phyloP scores from a whole-genome alignment of 2,329 filamentous ascomycete genomes.

The Chalara sp. region DNA sequence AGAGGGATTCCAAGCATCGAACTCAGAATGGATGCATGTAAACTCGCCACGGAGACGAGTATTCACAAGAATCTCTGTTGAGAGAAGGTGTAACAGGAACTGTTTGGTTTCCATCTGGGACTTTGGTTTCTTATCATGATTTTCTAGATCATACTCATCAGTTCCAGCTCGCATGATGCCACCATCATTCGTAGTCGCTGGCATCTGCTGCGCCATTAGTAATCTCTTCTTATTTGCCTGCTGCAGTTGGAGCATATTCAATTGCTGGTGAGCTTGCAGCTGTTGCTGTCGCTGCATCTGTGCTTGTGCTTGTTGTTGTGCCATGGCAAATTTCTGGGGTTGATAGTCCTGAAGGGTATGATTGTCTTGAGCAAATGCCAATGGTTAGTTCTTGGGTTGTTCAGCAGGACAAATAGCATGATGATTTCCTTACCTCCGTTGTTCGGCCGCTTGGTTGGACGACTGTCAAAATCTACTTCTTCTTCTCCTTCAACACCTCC shows the following conservation, averaged over 20 bases:
- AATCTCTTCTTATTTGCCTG: slow-evolving; percentile 78
- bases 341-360: not conserved
- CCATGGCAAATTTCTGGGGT: not conserved
- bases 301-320: not conserved
- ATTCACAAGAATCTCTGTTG: slow-evolving; percentile 47
- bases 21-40: slow-evolving; percentile 50
- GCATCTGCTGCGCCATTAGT: not conserved
- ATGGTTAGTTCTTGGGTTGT: slow-evolving; percentile 1
- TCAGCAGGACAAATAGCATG: not conserved
- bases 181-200: not conserved
- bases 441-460: no score
- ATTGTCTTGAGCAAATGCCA: not conserved
- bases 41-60: slow-evolving; percentile 43
- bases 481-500: slow-evolving; percentile 16
- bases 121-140: slow-evolving; percentile 7
- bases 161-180: not conserved
- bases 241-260: slow-evolving; percentile 78
- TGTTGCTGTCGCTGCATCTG: slow-evolving; percentile 14
- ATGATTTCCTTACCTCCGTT: no score
- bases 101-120: slow-evolving; percentile 45
- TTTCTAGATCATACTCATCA: slow-evolving; percentile 9
- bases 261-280: slow-evolving; percentile 63
- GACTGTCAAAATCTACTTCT: slow-evolving; percentile 13
- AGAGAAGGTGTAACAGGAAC: slow-evolving; percentile 47
- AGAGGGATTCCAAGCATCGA: slow-evolving; percentile 48